A percentile compares a stretch with the other conserved stretches of the same genome.
Conservation (phyloP, 768 basidiomycete genomes). For the Collybia sordida region DNA sequence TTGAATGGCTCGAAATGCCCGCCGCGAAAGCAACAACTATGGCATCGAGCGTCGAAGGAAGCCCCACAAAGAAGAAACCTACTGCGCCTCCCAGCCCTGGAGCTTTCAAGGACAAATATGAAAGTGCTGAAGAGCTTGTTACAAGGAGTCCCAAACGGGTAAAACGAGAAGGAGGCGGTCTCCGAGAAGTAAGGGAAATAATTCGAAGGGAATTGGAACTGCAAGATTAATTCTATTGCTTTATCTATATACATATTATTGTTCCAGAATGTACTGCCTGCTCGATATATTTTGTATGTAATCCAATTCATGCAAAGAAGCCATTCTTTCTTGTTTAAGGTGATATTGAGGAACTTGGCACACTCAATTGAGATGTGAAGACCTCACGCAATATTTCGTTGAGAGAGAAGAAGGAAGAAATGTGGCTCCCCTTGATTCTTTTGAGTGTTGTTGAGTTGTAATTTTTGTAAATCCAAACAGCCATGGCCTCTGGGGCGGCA, state of each 20-base stretch:
- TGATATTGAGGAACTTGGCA: background rate
- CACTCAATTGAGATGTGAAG: constrained; percentile 10
- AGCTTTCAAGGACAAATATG: constrained; percentile 43
- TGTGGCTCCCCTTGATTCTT: constrained; percentile 47
- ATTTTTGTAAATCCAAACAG: constrained; percentile 45
- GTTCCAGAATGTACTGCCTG: constrained; percentile 16
- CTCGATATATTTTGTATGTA: constrained; percentile 14
- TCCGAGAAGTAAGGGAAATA: constrained; percentile 79
- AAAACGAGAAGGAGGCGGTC: constrained; percentile 67
- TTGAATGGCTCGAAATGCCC: constrained; percentile 64
- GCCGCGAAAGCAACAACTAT: constrained; percentile 31
- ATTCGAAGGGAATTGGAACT: constrained; percentile 77
- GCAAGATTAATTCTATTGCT: constrained; percentile 50
- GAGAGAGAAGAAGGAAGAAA: constrained; percentile 43
- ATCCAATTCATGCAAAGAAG: constrained; percentile 18
- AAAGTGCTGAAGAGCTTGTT: constrained; percentile 60
- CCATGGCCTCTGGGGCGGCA: constrained; percentile 40
- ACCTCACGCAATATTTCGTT: constrained; percentile 45
- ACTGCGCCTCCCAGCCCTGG: constrained; percentile 49
- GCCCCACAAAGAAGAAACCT: constrained; percentile 38
- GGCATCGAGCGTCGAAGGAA: constrained; percentile 24
- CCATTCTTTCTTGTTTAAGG: background rate
- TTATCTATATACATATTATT: constrained; percentile 22
- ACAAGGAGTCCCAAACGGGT: constrained; percentile 73
- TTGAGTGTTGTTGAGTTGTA: constrained; percentile 44